phyloP scores from a whole-genome alignment of 768 basidiomycete species.

The Rubroboletus satanas region DNA sequence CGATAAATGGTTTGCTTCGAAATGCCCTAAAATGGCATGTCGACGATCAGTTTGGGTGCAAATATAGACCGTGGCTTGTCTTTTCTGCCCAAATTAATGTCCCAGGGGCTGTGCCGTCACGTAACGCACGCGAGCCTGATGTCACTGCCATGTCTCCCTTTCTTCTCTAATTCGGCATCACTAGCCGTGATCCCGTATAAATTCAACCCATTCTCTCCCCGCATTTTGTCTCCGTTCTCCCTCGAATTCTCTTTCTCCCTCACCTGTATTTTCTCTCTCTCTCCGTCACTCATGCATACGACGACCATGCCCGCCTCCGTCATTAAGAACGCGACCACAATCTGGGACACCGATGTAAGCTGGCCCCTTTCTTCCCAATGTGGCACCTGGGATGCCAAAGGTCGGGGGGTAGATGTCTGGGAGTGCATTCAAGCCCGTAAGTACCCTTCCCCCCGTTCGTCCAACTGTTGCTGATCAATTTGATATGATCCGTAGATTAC shows the following conservation, averaged over 20 bases:
- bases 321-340: slow-evolving; percentile 62
- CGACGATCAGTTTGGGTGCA: slow-evolving; percentile 7
- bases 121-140: slow-evolving; percentile 28
- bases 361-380: slow-evolving; percentile 67
- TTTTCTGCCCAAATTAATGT: slow-evolving; percentile 19
- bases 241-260: no score
- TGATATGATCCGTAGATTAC: slow-evolving; percentile 42
- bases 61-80: slow-evolving; percentile 7
- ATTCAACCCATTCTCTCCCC: slow-evolving; percentile 15
- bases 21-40: neutral
- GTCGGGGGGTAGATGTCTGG: slow-evolving; percentile 70
- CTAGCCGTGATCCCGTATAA: slow-evolving; percentile 28
- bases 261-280: neutral
- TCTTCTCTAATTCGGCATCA: slow-evolving; percentile 26
- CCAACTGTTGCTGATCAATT: neutral
- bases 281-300: slow-evolving; percentile 15
- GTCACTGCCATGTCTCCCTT: slow-evolving; percentile 31
- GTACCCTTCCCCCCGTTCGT: neutral
- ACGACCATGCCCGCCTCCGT: slow-evolving; percentile 30
- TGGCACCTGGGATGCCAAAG: slow-evolving; percentile 64
- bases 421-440: slow-evolving; percentile 68
- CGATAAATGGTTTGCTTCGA: slow-evolving; percentile 10
- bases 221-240: slow-evolving; percentile 5
- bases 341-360: slow-evolving; percentile 66
- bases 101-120: slow-evolving; percentile 27